Base-by-base conservation (phyloP, 2,329 filamentous ascomycete genomes). In the Phyllosticta citriasiana region DNA sequence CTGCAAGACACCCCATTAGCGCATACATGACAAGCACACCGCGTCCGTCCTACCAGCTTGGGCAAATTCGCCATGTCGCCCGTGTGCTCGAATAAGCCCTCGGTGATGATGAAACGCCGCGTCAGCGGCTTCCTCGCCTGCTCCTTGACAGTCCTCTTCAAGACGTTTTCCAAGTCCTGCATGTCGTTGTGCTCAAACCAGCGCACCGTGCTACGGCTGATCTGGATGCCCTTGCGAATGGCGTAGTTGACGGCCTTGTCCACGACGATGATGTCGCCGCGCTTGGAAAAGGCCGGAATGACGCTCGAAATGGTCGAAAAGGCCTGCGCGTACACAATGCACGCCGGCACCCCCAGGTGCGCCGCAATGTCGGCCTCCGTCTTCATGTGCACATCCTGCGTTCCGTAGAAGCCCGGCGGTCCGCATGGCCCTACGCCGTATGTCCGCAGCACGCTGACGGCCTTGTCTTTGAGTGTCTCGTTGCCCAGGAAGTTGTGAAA, bases 141-240 rank as follows among this genome's bases (percentile, higher is more conserved):
- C 73, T 97, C 93, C 74, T 92, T 88, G 33, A 87, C 88, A 33
- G 97, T 86, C 71, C 88, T 89, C 70, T 87, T 84, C 77, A 99
- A 83, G 27, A 95, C 89, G 30, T 85, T 81, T 74, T 97, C 91
- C 65, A 99, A 76, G 72, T 97, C 93, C 56, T 91, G 88, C 88
- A 97, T 91, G 71, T 99, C 90, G 71, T 95, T 94, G 74, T 99
- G 94, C 67, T 96, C 87, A 74, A 89, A 99, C 91, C 93, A 99
- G 63, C 87, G 83, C 64, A 99, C 89, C 60, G 84, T 93, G 77
- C 92, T 96, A 64, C 94, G 83, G 26, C 89, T 94, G 63, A 96
- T 91, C 77, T 99, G 91, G 7, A 99, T 83, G 40, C 94, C 95
- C 76, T 96, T 96, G 59, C 94, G 88, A 67, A 97, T 93, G 10